Base-by-base conservation (phyloP, 2,329 filamentous ascomycete genomes). In the Talaromyces pinophilus region DNA sequence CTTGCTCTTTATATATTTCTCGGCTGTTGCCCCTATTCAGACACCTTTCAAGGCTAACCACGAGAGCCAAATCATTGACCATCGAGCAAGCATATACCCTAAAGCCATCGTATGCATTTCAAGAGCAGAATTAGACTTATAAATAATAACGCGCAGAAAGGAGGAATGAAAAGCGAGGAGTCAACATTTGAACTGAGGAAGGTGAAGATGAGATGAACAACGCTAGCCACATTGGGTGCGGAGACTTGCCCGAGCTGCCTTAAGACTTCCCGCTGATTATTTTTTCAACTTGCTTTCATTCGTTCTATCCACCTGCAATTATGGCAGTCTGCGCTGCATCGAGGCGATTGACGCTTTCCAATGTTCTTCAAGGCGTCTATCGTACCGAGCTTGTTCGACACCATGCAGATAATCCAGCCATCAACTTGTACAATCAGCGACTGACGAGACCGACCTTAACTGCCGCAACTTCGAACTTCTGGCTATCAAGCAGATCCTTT, bases 271-370 rank as follows among this genome's bases (percentile, higher is more conserved):
- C 52, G 30, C 28, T 35, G 52, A 35, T 38, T 55, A 55, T 55
- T 55, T n/a, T 30, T 54, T 35, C 30, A 35, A 15, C 2, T 55
- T 19, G 52, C 30, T 11, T 19, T 13, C 28, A 1, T 22, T 40
- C 33, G 2, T 22, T 40, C 33, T 3, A 57, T 19, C 22, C 3
- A 38, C 3, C 10, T 17, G 42, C 22, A 57, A 40, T 13, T 13
- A 64, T 64, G 38, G 33, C 52, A 5, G 62, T 59, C 19, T 64
- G 62, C 28, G 54, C 42, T 28, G 62, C 62, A n/a, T 64, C 62
- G 2, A 59, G 42, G n/a, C n/a, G 62, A 19, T n/a, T 64, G 30
- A 64, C 62, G n/a, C 52, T 64, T 19, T 64, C 42, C 1, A 64
- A 64, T 64, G 40, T 57, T 1, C 44, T 64, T n/a, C 50, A 64